These are phyloP conservation scores for Rhododendron vialii DNA, from an alignment of 148 eudicot genomes.

Conservation along the genomic window DNA sequence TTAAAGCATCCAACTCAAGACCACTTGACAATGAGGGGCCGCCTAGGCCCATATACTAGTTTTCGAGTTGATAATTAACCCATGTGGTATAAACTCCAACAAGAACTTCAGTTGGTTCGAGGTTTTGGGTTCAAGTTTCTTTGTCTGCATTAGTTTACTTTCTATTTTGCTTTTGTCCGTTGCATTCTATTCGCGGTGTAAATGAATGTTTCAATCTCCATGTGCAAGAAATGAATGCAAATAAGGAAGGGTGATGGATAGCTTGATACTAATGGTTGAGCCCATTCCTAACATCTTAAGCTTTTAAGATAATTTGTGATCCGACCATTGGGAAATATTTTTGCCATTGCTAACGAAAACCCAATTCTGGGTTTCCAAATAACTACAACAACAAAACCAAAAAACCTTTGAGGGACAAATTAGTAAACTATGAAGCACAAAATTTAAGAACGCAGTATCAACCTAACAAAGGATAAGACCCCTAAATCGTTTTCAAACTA, in stretches of 20 bases:
- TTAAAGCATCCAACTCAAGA: too few species aligned
- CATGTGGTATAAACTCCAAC: too few species aligned
- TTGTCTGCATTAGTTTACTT: not conserved
- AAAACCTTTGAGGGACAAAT: not conserved
- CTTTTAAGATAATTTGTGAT: not conserved
- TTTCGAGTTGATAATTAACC: too few species aligned
- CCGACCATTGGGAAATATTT: not conserved
- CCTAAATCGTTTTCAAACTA: not conserved
- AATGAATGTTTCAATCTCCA: not conserved
- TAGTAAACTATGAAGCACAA: not conserved
- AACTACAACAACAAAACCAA: not conserved
- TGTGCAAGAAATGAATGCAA: not conserved
- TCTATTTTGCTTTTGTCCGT: not conserved
- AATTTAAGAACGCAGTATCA: not conserved
- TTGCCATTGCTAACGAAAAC: not conserved
- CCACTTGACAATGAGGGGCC: too few species aligned
- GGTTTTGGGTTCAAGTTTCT: not conserved
- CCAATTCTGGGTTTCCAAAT: not conserved
- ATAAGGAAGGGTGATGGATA: not conserved
- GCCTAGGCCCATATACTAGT: too few species aligned
- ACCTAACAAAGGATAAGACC: not conserved
- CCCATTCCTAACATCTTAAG: not conserved
- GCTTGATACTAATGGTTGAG: not conserved
- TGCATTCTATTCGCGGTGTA: not conserved
- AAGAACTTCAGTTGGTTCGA: not conserved